These are phyloP conservation scores for Chenopodium berlandieri DNA, from an alignment of 148 eudicot species.

Conservation along the genomic window DNA sequence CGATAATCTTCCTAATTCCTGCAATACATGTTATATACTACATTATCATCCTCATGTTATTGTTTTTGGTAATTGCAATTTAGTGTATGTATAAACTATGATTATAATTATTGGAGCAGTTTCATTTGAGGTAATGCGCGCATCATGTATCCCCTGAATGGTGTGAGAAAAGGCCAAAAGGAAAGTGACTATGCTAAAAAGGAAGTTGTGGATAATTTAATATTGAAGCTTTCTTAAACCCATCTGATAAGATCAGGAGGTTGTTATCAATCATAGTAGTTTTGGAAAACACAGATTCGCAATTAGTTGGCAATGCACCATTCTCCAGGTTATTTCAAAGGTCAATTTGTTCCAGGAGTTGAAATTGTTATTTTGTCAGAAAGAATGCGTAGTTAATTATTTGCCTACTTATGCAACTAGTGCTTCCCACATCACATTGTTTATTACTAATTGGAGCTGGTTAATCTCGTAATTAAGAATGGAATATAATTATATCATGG, in stretches of 20 bases:
- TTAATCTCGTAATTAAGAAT: background rate
- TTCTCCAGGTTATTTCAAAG: conserved; percentile 23
- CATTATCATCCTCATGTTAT: background rate
- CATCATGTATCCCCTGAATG: conserved; percentile 8
- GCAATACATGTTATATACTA: background rate
- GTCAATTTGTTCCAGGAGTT: conserved; percentile 19
- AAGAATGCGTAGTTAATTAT: conserved; percentile 1
- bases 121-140: conserved; percentile 12
- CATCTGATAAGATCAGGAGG: background rate
- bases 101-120: background rate
- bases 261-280: background rate
- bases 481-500: background rate
- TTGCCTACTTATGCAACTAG: conserved; percentile 21
- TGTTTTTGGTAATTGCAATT: background rate
- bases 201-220: background rate
- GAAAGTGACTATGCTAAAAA: conserved; percentile 21
- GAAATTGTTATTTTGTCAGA: conserved; percentile 19
- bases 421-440: conserved; percentile 32
- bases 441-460: conserved; percentile 5
- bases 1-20: background rate
- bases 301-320: conserved; percentile 5
- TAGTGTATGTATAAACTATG: background rate
- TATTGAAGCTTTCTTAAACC: conserved; percentile 6
- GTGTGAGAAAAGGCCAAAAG: conserved; percentile 14
- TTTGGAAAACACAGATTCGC: conserved; percentile 19